Evolutionary conservation across 106 monocot genomes (phyloP).

Genomic region (Apostasia ramifera): DNA sequence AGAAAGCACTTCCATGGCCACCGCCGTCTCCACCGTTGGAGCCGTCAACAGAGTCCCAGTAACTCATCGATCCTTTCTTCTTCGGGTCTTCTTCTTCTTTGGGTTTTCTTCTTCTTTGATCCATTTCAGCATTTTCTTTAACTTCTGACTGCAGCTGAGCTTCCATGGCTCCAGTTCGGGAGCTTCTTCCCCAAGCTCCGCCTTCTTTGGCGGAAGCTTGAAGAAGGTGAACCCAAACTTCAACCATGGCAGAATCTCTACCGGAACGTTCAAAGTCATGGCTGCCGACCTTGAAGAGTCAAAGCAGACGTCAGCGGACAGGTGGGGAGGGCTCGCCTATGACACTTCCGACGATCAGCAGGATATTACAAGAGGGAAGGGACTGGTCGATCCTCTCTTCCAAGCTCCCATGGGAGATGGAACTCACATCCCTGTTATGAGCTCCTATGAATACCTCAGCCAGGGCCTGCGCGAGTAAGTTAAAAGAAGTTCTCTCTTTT

Average conservation of each 20-base stretch:
- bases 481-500: neutral
- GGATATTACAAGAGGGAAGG: constrained; percentile 94
- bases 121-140: neutral
- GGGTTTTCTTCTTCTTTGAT: neutral
- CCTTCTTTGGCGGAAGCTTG: constrained; percentile 64
- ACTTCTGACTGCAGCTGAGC: constrained; percentile 31
- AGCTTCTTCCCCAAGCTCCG: constrained; percentile 31
- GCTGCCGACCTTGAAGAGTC: constrained; percentile 62
- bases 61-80: neutral
- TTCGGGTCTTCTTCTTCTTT: neutral
- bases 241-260: constrained; percentile 40
- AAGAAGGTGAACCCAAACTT: constrained; percentile 41
- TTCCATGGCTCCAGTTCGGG: constrained; percentile 26
- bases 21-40: constrained; percentile 15
- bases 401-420: constrained; percentile 82
- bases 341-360: constrained; percentile 93
- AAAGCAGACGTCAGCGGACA: constrained; percentile 66
- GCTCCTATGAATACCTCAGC: constrained; percentile 87
- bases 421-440: constrained; percentile 73
- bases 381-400: constrained; percentile 68
- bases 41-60: constrained; percentile 18
- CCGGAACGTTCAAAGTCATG: constrained; percentile 52
- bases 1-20: constrained; percentile 2
- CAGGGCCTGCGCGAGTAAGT: constrained; percentile 75
- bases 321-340: constrained; percentile 51